phyloP scores from a whole-genome alignment of 2,329 filamentous ascomycete genomes.

The Stachybotrys chartarum region DNA sequence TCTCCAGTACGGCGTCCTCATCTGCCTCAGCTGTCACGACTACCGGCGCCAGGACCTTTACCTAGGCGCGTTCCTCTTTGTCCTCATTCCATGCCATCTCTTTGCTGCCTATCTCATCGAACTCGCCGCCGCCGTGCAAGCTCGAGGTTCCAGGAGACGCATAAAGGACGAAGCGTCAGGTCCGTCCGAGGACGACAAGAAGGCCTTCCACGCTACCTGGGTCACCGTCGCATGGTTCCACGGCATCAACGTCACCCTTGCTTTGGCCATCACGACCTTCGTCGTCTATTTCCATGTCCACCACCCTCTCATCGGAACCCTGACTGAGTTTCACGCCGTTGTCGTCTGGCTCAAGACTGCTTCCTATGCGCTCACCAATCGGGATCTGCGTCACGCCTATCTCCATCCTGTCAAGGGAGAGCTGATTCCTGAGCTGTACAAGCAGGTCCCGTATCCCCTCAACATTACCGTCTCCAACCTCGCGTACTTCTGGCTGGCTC shows the following conservation, averaged over 20 bases:
- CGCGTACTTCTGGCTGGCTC: conserved; percentile 96
- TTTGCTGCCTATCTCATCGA: conserved; percentile 89
- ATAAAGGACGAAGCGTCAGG: conserved; percentile 38
- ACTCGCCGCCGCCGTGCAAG: conserved; percentile 71
- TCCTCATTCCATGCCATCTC: conserved; percentile 84
- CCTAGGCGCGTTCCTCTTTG: conserved; percentile 71
- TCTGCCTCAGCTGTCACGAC: conserved; percentile 85
- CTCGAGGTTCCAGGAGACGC: conserved; percentile 58
- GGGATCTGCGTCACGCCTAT: conserved; percentile 86
- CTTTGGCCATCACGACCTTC: conserved; percentile 71
- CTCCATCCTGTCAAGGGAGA: conserved; percentile 66
- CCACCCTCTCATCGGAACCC: conserved; percentile 86
- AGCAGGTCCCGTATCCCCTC: conserved; percentile 74
- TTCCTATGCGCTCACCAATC: conserved; percentile 94
- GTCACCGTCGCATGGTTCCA: conserved; percentile 72
- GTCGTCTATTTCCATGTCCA: conserved; percentile 88
- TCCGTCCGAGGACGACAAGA: conserved; percentile 50
- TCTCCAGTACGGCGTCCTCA: conserved; percentile 80
- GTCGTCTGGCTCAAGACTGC: conserved; percentile 95
- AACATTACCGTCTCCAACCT: conserved; percentile 89
- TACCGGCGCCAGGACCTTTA: conserved; percentile 72
- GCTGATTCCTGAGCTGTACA: conserved; percentile 75
- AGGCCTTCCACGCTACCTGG: conserved; percentile 71
- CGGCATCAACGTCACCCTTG: conserved; percentile 73
- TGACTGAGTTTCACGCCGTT: conserved; percentile 85